phyloP scores from a whole-genome alignment of 148 eudicot genomes.

The Cornus controversa region DNA sequence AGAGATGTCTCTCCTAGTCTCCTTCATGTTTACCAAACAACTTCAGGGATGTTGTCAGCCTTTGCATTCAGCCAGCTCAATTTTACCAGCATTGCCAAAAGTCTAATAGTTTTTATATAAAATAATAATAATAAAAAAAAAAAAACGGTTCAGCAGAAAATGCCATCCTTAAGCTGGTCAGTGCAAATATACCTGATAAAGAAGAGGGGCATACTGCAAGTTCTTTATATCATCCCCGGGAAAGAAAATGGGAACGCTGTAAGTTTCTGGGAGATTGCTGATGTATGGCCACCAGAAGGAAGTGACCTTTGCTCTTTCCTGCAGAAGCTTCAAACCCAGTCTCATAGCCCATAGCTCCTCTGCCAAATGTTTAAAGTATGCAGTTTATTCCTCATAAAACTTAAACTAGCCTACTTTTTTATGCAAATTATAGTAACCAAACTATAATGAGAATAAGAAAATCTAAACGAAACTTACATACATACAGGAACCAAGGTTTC shows the following conservation, averaged over 20 bases:
- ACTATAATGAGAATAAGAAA: conserved; percentile 20
- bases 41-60: conserved; percentile 1
- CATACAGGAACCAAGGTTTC: conserved; percentile 15
- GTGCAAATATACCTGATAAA: conserved; percentile 70
- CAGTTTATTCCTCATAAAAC: conserved; percentile 66
- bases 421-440: conserved; percentile 27
- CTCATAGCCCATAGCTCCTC: conserved; percentile 98
- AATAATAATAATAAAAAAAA: too few relatives aligned
- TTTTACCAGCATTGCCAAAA: not conserved
- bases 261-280: conserved; percentile 94
- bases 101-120: not conserved
- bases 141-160: not conserved
- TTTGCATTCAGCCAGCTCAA: not conserved
- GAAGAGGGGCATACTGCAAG: conserved; percentile 86
- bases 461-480: not conserved
- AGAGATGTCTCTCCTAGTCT: not conserved
- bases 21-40: not conserved
- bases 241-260: conserved; percentile 84
- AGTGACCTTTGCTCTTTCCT: conserved; percentile 78
- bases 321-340: conserved; percentile 83
- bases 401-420: conserved; percentile 49
- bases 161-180: not conserved
- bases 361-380: conserved; percentile 84
- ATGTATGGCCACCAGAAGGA: conserved; percentile 99
- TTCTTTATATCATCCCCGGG: conserved; percentile 85